Evolutionary conservation across 2,329 filamentous ascomycete genomes (phyloP).

Genomic region (Camillea tinctor): DNA sequence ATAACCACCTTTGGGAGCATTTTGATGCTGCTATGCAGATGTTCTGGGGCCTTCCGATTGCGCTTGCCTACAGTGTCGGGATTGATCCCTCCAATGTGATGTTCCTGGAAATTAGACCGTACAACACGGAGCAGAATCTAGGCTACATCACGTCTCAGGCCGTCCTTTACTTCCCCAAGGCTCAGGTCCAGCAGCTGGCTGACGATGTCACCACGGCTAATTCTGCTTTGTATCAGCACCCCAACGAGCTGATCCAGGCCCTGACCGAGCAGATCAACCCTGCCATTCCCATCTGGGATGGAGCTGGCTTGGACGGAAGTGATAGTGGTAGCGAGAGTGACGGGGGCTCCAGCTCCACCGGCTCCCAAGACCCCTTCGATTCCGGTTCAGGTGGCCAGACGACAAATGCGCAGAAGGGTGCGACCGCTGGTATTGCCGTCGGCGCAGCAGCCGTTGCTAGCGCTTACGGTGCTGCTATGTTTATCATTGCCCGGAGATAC

Average conservation of each 20-base stretch:
- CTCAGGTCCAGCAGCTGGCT: constrained; percentile 65
- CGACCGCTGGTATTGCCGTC: constrained; percentile 68
- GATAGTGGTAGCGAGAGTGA: constrained; percentile 38
- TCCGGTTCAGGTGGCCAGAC: constrained; percentile 39
- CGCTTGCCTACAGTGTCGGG: constrained; percentile 63
- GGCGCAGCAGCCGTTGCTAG: constrained; percentile 76
- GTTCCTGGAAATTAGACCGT: constrained; percentile 72
- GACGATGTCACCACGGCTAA: constrained; percentile 69
- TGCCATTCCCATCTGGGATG: constrained; percentile 65
- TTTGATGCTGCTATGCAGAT: constrained; percentile 78
- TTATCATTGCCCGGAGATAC: constrained; percentile 86
- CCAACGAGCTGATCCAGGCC: constrained; percentile 62
- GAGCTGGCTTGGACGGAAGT: constrained; percentile 41
- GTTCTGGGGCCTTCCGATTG: constrained; percentile 72
- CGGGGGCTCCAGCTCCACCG: constrained; percentile 32
- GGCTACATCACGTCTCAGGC: constrained; percentile 82
- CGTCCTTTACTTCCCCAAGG: constrained; percentile 71
- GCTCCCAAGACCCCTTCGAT: constrained; percentile 41
- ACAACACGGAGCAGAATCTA: constrained; percentile 66
- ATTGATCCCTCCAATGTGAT: constrained; percentile 56
- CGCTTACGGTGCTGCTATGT: constrained; percentile 93
- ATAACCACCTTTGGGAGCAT: constrained; percentile 73
- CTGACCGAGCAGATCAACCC: constrained; percentile 82
- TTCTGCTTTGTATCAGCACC: constrained; percentile 73
- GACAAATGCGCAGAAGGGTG: constrained; percentile 59